Conservation (phyloP, 2,329 filamentous ascomycete genomes). For the Penicillium sumatraense region DNA sequence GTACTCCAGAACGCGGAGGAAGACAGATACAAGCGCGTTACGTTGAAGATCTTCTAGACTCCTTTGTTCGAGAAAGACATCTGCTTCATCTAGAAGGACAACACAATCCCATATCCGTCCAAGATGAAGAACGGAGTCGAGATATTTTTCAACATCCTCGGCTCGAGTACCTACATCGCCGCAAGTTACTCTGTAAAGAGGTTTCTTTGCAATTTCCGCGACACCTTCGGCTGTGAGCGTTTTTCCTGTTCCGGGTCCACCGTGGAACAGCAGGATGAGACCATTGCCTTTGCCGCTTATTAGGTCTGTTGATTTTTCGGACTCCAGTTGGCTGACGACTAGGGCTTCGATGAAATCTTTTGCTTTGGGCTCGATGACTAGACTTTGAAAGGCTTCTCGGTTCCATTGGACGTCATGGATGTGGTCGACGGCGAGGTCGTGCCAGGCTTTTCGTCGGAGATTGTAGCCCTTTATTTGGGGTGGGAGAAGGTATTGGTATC, state of each 20-base stretch:
- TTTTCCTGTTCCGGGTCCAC: neutral
- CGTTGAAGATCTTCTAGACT: conserved; percentile 1
- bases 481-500: conserved; percentile 1
- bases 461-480: conserved; percentile 15
- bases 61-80: conserved; percentile 4
- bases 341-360: neutral
- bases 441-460: neutral
- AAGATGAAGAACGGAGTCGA: conserved; percentile 1
- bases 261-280: neutral
- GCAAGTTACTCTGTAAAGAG: neutral
- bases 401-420: conserved; percentile 24
- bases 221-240: neutral
- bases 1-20: conserved; percentile 6
- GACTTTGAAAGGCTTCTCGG: conserved; percentile 19
- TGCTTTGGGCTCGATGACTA: conserved; percentile 18
- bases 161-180: neutral
- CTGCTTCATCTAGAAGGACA: conserved; percentile 4
- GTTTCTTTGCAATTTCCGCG: neutral
- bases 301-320: neutral
- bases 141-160: conserved; percentile 2
- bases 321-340: neutral
- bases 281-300: neutral
- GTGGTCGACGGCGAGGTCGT: conserved; percentile 12
- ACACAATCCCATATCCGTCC: conserved; percentile 1
- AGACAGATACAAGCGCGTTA: neutral